Conservation (phyloP, 805 yeast genomes). For the Candida nanaspora region DNA sequence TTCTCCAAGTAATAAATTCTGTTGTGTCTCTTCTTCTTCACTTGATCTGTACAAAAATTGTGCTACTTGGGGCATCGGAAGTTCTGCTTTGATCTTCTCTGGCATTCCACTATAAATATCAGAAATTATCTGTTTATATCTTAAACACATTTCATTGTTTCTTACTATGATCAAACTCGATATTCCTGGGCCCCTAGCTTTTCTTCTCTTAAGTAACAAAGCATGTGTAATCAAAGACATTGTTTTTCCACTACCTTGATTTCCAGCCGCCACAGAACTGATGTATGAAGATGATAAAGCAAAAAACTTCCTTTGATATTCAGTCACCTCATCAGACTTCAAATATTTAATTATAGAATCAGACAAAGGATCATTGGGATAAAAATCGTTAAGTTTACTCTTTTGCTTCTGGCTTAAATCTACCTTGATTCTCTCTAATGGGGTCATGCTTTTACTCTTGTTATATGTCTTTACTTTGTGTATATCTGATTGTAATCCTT, state of each 20-base stretch:
- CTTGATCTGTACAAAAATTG: constrained; percentile 25
- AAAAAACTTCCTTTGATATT: constrained; percentile 22
- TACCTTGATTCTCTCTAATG: constrained; percentile 15
- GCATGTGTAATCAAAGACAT: constrained; percentile 20
- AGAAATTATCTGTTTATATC: constrained; percentile 6
- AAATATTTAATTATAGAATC: constrained; percentile 11
- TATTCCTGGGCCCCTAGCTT: constrained; percentile 19
- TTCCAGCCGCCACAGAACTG: constrained; percentile 24
- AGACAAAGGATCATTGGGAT: constrained; percentile 8
- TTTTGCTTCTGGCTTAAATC: constrained; percentile 10
- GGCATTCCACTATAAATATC: constrained; percentile 1
- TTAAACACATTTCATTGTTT: constrained; percentile 12
- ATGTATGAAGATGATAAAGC: constrained; percentile 17
- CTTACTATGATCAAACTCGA: constrained; percentile 24
- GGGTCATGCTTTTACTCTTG: constrained; percentile 7
- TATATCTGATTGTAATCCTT: constrained; percentile 14
- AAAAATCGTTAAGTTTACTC: constrained; percentile 13
- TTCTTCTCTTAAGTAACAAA: constrained; percentile 15
- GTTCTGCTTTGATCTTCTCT: neutral
- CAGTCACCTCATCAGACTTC: constrained; percentile 15
- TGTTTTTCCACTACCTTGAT: constrained; percentile 25
- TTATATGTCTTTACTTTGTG: constrained; percentile 19
- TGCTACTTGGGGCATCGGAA: constrained; percentile 8
- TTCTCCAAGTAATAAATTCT: constrained; percentile 15
- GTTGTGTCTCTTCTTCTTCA: constrained; percentile 15